Conservation (phyloP, 495 filamentous ascomycete species). For the Delitschia confertaspora region DNA sequence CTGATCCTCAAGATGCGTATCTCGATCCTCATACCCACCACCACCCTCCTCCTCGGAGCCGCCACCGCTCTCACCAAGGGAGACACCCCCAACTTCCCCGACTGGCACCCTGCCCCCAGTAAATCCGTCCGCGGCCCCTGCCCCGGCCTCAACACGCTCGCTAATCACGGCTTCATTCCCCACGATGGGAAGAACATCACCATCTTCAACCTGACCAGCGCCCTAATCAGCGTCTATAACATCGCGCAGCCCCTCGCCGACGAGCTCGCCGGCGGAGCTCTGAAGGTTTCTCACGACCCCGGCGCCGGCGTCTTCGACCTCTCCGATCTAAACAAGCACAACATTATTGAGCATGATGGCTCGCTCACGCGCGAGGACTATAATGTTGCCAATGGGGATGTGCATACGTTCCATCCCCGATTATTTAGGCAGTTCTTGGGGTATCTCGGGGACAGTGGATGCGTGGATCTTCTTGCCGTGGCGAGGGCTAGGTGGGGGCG, state of each 20-base stretch:
- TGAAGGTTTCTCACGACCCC: slow-evolving; percentile 12
- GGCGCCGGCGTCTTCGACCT: slow-evolving; percentile 20
- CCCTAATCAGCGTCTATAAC: slow-evolving; percentile 21
- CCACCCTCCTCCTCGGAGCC: background rate
- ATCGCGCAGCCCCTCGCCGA: slow-evolving; percentile 19
- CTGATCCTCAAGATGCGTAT: too few species aligned
- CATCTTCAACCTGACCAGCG: slow-evolving; percentile 10
- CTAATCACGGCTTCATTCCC: slow-evolving; percentile 29
- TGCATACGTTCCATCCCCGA: slow-evolving; percentile 15
- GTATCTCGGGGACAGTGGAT: slow-evolving; percentile 5
- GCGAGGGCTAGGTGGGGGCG: slow-evolving; percentile 12
- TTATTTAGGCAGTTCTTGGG: slow-evolving; percentile 21
- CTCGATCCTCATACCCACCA: too few species aligned
- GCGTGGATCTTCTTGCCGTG: slow-evolving; percentile 11
- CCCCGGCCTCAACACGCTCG: slow-evolving; percentile 30
- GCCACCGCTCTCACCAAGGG: background rate
- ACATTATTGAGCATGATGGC: slow-evolving; percentile 30
- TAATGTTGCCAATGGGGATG: slow-evolving; percentile 13
- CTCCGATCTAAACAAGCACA: slow-evolving; percentile 26
- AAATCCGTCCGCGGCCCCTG: slow-evolving; percentile 24
- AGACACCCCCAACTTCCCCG: background rate
- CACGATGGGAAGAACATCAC: slow-evolving; percentile 24
- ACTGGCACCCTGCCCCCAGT: slow-evolving; percentile 14
- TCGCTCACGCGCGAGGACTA: slow-evolving; percentile 23
- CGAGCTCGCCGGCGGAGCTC: slow-evolving; percentile 9